These are phyloP conservation scores for Chlorella vulgaris DNA, from an alignment of 139 green algal genomes.

Conservation along the genomic window DNA sequence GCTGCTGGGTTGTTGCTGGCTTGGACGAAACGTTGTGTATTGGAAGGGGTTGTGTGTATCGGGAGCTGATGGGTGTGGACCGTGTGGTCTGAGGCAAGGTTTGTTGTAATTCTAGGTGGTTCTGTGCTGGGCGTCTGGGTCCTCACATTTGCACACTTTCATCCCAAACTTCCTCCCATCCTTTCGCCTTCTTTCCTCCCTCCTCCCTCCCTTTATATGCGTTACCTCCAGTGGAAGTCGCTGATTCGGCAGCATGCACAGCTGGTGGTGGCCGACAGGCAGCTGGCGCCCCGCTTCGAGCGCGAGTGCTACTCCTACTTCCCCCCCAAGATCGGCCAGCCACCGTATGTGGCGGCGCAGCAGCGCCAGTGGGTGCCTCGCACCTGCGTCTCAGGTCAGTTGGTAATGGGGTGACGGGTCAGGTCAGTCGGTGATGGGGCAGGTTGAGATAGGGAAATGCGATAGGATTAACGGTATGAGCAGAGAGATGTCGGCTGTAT, in stretches of 20 bases:
- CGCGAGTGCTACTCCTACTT: conserved; percentile 23
- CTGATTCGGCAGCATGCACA: not conserved
- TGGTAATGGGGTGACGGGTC: too few relatives aligned
- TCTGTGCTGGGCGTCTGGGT: too few relatives aligned
- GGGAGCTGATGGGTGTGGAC: too few relatives aligned
- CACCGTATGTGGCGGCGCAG: conserved; percentile 8
- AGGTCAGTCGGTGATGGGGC: too few relatives aligned
- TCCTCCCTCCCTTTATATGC: not conserved
- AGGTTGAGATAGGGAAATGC: too few relatives aligned
- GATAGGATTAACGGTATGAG: too few relatives aligned
- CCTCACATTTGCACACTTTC: not conserved
- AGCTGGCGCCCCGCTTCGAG: conserved; percentile 20
- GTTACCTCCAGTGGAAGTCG: conserved; percentile 10
- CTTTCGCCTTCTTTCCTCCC: not conserved
- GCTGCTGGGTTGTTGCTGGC: not conserved
- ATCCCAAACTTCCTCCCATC: too few relatives aligned
- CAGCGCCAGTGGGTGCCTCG: conserved; percentile 1
- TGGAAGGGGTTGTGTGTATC: too few relatives aligned
- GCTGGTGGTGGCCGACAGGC: conserved; percentile 11
- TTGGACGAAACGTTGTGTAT: not conserved
- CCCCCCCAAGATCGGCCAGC: not conserved
- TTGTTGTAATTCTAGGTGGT: too few relatives aligned
- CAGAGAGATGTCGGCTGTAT: too few relatives aligned
- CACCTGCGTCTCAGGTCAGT: conserved; percentile 26
- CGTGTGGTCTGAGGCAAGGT: too few relatives aligned